These are phyloP conservation scores for Phalaenopsis equestris DNA, from an alignment of 106 monocot species.

Conservation along the genomic window DNA sequence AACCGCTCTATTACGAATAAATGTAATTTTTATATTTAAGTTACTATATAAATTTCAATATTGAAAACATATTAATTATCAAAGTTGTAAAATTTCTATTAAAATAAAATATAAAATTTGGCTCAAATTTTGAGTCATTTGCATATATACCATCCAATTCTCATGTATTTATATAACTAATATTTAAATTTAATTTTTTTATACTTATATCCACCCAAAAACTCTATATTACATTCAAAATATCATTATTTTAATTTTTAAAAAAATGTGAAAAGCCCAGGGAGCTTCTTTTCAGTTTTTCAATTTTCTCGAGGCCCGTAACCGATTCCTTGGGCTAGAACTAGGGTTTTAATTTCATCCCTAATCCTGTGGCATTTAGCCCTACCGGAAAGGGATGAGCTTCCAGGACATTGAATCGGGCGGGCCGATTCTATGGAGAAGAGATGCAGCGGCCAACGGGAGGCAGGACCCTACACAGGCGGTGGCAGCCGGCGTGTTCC, in stretches of 20 bases:
- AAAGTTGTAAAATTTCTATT: no score
- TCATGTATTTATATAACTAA: no score
- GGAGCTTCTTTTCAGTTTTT: neutral
- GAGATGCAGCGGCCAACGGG: slow-evolving; percentile 8
- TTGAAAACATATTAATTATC: no score
- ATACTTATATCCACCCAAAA: no score
- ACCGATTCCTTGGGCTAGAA: neutral
- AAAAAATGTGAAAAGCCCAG: neutral
- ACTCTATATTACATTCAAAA: no score
- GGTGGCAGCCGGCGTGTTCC: slow-evolving; percentile 53
- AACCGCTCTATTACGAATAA: no score
- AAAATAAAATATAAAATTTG: no score
- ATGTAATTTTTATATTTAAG: no score
- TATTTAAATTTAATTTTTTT: no score
- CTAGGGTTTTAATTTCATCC: neutral
- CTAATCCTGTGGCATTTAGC: neutral
- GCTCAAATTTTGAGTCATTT: no score
- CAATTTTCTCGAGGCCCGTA: neutral
- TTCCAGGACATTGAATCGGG: slow-evolving; percentile 63
- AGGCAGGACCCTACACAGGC: slow-evolving; percentile 36
- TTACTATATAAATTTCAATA: no score
- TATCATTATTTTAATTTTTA: neutral
- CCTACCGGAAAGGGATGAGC: slow-evolving; percentile 31
- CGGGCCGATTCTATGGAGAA: slow-evolving; percentile 6
- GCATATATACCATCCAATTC: no score